Base-by-base conservation (phyloP, 108 stramenopile genomes). In the Cylindrotheca fusiformis region DNA sequence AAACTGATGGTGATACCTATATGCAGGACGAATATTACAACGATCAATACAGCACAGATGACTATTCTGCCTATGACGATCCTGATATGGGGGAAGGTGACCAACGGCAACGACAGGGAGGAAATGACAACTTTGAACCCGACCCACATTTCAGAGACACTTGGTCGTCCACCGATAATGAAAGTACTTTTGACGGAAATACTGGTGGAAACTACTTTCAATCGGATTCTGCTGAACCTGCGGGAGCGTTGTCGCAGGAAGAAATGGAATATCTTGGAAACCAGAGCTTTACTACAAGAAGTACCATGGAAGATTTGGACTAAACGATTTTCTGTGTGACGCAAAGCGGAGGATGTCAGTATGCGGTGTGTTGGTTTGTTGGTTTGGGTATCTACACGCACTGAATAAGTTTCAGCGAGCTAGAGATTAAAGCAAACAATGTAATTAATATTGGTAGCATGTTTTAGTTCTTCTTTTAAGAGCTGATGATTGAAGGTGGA, bases 101-200 rank as follows among this genome's bases (percentile, higher is more conserved):
- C 27, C 21, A 36, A 4, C 44, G 46, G 29, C 49, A 63, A 47
- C 36, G 52, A 22, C 63, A 63, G 33, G 49, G 51, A 10, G 48
- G 63, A 2, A 52, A 63, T 27, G 63, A 63, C 25, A 32, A 63
- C 6, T 63, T 52, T 52, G 63, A 61, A 25, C 36, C 60, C 26
- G 22, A 61, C 48, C 22, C 60, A 27, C 48, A 61, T 3, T 61
- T 61, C 28, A 22, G 25, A 2, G 19, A 20, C 17, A 25, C 52
- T 18, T 52, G 52, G 52, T 30, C 14, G 21, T 10, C 24, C 44
- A 54, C 52, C n/a, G 25, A 55, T 30, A 14, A 14, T 14, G 36
- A 41, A 10, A 14, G 14, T 10, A 41, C 36, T 6, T 41, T 10
- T 41, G 36, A 41, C 14, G 36, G 36, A 41, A 10, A 6, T 14